Percentiles rank a stretch among this genome's conserved stretches.
Evolutionary conservation across 2,329 filamentous ascomycete species (phyloP).

Genomic region (Sporothrix pallida): DNA sequence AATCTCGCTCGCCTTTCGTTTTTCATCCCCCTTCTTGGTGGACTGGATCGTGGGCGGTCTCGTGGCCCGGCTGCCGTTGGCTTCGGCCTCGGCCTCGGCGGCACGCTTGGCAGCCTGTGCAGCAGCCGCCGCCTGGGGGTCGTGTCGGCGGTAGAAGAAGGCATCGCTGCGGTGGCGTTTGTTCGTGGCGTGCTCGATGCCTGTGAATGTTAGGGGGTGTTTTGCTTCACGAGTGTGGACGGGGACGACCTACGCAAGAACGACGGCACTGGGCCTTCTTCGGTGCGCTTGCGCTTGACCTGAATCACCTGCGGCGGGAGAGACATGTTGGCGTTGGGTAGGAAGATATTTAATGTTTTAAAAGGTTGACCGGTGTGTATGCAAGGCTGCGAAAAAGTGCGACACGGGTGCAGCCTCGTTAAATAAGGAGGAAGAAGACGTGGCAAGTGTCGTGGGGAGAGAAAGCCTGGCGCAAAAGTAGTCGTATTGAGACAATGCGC

Average conservation of each 20-base stretch:
- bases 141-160: conserved; percentile 63
- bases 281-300: conserved; percentile 65
- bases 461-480: background rate
- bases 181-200: conserved; percentile 58
- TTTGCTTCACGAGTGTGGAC: conserved; percentile 14
- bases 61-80: conserved; percentile 41
- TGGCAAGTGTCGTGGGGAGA: background rate
- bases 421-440: background rate
- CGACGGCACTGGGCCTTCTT: conserved; percentile 61
- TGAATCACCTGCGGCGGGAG: conserved; percentile 64
- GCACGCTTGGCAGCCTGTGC: conserved; percentile 30
- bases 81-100: conserved; percentile 35
- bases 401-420: background rate
- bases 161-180: conserved; percentile 60
- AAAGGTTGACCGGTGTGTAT: background rate
- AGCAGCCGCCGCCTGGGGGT: conserved; percentile 41
- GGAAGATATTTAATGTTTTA: too few relatives aligned
- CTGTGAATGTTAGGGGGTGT: conserved; percentile 31
- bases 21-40: conserved; percentile 50
- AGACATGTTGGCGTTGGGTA: conserved; percentile 51
- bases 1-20: conserved; percentile 32
- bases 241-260: conserved; percentile 52
- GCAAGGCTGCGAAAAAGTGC: background rate
- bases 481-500: background rate
- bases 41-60: conserved; percentile 51